Conservation (phyloP, 768 basidiomycete species). For the Xerocomellus amylosporus region DNA sequence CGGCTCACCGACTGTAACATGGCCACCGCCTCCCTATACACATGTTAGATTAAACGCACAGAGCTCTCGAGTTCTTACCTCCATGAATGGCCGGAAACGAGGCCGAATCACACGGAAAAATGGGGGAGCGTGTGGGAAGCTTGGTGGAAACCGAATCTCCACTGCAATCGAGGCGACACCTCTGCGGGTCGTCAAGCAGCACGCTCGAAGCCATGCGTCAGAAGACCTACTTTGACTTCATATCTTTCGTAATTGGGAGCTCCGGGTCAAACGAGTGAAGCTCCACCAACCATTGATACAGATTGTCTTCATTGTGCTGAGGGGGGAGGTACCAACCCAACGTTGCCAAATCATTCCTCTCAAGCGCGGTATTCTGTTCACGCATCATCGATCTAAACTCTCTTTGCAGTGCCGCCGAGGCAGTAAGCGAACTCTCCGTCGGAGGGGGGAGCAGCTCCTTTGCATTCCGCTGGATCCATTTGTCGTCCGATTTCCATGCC, state of each 20-base stretch:
- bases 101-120: conserved; percentile 77
- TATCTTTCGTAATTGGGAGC: conserved; percentile 60
- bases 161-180: conserved; percentile 65
- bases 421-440: conserved; percentile 48
- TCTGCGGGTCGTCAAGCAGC: conserved; percentile 28
- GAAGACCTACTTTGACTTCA: conserved; percentile 45
- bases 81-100: conserved; percentile 65
- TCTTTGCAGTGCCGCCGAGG: conserved; percentile 55
- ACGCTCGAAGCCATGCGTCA: background rate
- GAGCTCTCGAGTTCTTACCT: conserved; percentile 23
- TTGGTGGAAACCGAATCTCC: conserved; percentile 66
- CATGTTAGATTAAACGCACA: background rate
- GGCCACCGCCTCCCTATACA: conserved; percentile 58
- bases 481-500: conserved; percentile 55
- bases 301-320: conserved; percentile 62
- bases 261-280: conserved; percentile 64
- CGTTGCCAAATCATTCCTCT: conserved; percentile 38
- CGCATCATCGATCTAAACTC: conserved; percentile 62
- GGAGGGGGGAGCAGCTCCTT: conserved; percentile 60
- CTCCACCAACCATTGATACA: conserved; percentile 74
- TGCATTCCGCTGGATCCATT: conserved; percentile 45
- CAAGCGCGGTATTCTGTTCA: conserved; percentile 49
- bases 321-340: conserved; percentile 73
- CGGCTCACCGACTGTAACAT: conserved; percentile 56
- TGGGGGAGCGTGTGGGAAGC: conserved; percentile 67